A percentile compares a stretch with the other conserved stretches of the same genome.
Evolutionary conservation across 805 yeast genomes (phyloP).

Genomic region (Spathaspora arborariae): DNA sequence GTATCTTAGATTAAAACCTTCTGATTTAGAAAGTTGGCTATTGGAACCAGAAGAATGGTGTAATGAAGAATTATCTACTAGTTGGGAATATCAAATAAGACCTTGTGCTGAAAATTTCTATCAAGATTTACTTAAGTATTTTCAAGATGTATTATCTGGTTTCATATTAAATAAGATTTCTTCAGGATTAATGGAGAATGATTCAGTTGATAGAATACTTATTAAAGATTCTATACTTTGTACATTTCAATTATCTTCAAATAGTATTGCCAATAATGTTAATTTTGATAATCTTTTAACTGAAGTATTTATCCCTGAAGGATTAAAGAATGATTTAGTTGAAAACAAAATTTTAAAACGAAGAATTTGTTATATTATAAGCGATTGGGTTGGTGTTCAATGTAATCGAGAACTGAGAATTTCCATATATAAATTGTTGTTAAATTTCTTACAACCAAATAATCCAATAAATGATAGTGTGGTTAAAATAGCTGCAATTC

Average conservation of each 20-base stretch:
- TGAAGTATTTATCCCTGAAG: constrained; percentile 67
- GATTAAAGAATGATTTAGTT: constrained; percentile 39
- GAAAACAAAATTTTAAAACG: constrained; percentile 65
- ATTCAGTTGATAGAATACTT: constrained; percentile 47
- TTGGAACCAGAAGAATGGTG: constrained; percentile 93
- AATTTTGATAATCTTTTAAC: constrained; percentile 64
- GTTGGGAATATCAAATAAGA: constrained; percentile 80
- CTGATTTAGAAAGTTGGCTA: constrained; percentile 78
- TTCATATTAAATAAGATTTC: constrained; percentile 59
- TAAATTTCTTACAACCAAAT: constrained; percentile 44
- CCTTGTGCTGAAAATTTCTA: constrained; percentile 86
- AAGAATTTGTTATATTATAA: constrained; percentile 69
- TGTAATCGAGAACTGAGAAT: constrained; percentile 57
- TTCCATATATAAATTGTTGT: constrained; percentile 55
- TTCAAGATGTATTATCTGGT: constrained; percentile 50
- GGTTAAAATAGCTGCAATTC: constrained; percentile 72
- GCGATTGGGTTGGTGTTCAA: constrained; percentile 75
- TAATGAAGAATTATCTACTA: constrained; percentile 68
- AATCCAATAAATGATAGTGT: constrained; percentile 62
- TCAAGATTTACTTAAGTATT: constrained; percentile 65
- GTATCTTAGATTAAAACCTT: constrained; percentile 70
- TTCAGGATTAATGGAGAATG: constrained; percentile 26
- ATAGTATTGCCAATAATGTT: constrained; percentile 58
- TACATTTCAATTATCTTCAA: constrained; percentile 76
- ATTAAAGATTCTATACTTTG: constrained; percentile 76